Evolutionary conservation across 2,329 filamentous ascomycete species (phyloP), one percentile per base, ranked within the genome.

Genomic region (Hortaea werneckii): DNA sequence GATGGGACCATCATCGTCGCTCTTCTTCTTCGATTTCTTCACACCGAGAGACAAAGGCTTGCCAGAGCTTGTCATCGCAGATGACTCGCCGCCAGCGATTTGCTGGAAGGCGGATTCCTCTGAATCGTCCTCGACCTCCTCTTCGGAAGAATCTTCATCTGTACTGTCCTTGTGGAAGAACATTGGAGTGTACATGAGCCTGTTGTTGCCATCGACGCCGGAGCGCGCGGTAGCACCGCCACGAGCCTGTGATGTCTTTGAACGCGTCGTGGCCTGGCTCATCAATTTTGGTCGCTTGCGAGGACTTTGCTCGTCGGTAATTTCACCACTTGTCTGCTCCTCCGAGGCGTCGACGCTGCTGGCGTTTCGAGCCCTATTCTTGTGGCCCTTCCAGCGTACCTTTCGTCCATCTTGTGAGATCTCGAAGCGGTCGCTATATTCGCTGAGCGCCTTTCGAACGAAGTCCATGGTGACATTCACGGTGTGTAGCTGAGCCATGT

Each of bases 401-500:
- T 87, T 89, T 42, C 81, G 78, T 0, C 86, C 85, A 55, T 92
- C 87, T 0, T 71, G 70, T 0, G 86, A 90, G 0, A 94, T 62
- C 59, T 94, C 85, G 43, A 94, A 81, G 55, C 83, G 85, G 13
- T 76, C 75, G 56, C 85, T 90, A 53, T 80, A 77, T 42, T 84
- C 79, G 0, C 72, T 69, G 1, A 94, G 73, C 0, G 87, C 84
- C 32, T 77, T 77, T 47, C 84, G 80, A 35, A 92, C 80, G 56
- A 90, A 90, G 28, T 83, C 79, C 0, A 82, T 75, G 0, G 87
- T 88, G 1, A 94, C 86, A 48, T 87, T 89, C 8, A 39, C 37
- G 0, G 88, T 90, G 56, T 94, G 87, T 12, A 94, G 68, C 64
- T 94, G 87, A 0, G 87, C 87, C 71, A 94, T 76, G 58, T 83